These are phyloP conservation scores for Pseudogymnoascus sp. DNA, from an alignment of 2,329 filamentous ascomycete species.

Conservation along the genomic window DNA sequence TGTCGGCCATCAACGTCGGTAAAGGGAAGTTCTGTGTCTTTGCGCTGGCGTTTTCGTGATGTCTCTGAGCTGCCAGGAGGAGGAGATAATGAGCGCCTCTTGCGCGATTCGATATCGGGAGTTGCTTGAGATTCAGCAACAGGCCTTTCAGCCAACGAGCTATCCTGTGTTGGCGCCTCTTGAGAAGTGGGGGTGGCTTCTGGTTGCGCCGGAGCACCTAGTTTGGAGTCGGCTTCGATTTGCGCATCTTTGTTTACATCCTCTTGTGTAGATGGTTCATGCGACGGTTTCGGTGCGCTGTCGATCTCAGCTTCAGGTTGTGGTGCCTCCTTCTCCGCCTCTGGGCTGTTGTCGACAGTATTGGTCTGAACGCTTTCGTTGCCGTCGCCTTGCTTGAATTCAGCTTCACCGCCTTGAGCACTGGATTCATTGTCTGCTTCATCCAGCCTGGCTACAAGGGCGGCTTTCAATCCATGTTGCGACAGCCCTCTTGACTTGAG, in stretches of 20 bases:
- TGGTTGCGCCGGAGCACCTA: neutral
- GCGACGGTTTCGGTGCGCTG: neutral
- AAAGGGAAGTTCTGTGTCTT: constrained; percentile 13
- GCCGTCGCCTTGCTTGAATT: constrained; percentile 5
- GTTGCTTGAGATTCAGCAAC: constrained; percentile 26
- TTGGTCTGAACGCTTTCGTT: neutral
- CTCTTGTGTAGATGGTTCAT: neutral
- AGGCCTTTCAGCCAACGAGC: constrained; percentile 9
- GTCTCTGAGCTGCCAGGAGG: constrained; percentile 45
- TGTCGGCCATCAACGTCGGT: constrained; percentile 7
- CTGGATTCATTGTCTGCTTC: constrained; percentile 33
- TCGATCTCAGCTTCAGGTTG: neutral
- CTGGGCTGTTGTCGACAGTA: constrained; percentile 1
- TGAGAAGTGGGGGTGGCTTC: constrained; percentile 13
- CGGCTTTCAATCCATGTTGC: constrained; percentile 62
- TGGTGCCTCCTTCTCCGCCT: constrained; percentile 8
- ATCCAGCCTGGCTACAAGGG: constrained; percentile 58
- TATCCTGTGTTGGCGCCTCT: constrained; percentile 14
- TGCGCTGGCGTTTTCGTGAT: constrained; percentile 45
- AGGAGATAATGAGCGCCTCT: constrained; percentile 57
- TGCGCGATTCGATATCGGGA: constrained; percentile 56
- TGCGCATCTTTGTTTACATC: neutral
- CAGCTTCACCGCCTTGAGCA: constrained; percentile 23
- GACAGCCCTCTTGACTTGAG: constrained; percentile 64
- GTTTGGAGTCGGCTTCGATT: constrained; percentile 8